These are phyloP conservation scores for Tricholoma saponaceum DNA, from an alignment of 768 basidiomycete genomes.

Conservation along the genomic window DNA sequence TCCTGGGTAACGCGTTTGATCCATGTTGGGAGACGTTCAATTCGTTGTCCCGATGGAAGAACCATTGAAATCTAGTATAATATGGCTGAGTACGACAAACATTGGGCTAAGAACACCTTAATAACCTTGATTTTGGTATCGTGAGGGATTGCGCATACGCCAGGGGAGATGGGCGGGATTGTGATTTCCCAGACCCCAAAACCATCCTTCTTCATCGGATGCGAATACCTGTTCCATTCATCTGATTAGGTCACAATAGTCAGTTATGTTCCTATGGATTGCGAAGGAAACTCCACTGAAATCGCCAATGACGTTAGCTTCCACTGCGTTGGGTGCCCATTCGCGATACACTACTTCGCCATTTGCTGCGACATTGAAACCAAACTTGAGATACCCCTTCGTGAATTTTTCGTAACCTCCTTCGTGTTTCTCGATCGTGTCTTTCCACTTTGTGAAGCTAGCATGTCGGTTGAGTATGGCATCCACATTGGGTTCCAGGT, in stretches of 20 bases:
- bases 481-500: conserved; percentile 69
- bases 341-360: conserved; percentile 83
- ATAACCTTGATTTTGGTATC: conserved; percentile 91
- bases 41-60: conserved; percentile 67
- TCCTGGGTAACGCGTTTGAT: conserved; percentile 95
- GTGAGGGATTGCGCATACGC: conserved; percentile 83
- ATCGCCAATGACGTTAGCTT: conserved; percentile 87
- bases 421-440: conserved; percentile 69
- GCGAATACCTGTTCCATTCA: conserved; percentile 79
- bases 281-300: conserved; percentile 70
- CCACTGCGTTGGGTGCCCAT: conserved; percentile 90
- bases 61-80: conserved; percentile 85
- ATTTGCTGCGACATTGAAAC: conserved; percentile 66
- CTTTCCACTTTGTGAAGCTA: conserved; percentile 69
- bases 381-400: conserved; percentile 75
- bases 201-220: conserved; percentile 79
- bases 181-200: conserved; percentile 91
- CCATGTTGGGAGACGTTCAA: conserved; percentile 94
- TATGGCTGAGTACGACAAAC: conserved; percentile 2
- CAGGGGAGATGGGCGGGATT: conserved; percentile 61
- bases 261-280: neutral
- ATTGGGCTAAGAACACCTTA: neutral
- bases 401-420: conserved; percentile 83
- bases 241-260: conserved; percentile 42
- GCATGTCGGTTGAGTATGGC: conserved; percentile 69